Conservation (phyloP, 1,284 basidiomycete genomes). For the Apiotrichum porosum region DNA sequence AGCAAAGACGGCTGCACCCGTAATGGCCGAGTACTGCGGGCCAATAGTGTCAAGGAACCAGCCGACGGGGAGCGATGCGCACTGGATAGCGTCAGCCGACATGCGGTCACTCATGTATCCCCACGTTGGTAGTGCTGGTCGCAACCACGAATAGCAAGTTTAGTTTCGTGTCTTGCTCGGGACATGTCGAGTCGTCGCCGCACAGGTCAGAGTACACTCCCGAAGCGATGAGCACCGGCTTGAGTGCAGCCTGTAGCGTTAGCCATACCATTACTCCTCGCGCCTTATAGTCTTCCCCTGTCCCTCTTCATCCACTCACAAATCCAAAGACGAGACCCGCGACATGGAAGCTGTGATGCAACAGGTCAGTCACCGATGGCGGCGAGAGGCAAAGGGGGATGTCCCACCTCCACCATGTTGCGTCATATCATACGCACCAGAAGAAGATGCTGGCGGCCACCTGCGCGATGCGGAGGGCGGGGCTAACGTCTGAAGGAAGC, state of each 20-base stretch:
- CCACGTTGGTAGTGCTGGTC: slow-evolving; percentile 43
- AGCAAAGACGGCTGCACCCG: slow-evolving; percentile 36
- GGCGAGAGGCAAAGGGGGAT: neutral
- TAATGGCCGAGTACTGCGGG: slow-evolving; percentile 35
- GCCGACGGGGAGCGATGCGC: slow-evolving; percentile 42
- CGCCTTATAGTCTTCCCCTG: too few relatives aligned
- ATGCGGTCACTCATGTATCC: slow-evolving; percentile 15
- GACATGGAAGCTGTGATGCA: slow-evolving; percentile 21
- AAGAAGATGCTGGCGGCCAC: slow-evolving; percentile 23
- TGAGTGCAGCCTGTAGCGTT: too few relatives aligned
- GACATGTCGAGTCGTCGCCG: slow-evolving; percentile 16
- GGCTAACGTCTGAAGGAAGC: slow-evolving; percentile 8
- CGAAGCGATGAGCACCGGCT: slow-evolving; percentile 27
- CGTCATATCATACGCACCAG: slow-evolving; percentile 21
- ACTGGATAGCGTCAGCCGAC: slow-evolving; percentile 17
- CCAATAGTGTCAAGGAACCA: slow-evolving; percentile 40
- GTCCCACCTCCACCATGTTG: too few relatives aligned
- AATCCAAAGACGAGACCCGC: slow-evolving; percentile 35
- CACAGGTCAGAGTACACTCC: slow-evolving; percentile 30
- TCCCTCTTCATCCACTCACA: too few relatives aligned
- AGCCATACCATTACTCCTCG: too few relatives aligned
- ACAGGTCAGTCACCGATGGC: neutral
- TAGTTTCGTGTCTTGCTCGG: slow-evolving; percentile 30
- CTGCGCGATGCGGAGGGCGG: slow-evolving; percentile 16
- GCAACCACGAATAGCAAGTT: slow-evolving; percentile 46